Evolutionary conservation across 495 filamentous ascomycete species (phyloP).

Genomic region (Neohortaea acidophila): DNA sequence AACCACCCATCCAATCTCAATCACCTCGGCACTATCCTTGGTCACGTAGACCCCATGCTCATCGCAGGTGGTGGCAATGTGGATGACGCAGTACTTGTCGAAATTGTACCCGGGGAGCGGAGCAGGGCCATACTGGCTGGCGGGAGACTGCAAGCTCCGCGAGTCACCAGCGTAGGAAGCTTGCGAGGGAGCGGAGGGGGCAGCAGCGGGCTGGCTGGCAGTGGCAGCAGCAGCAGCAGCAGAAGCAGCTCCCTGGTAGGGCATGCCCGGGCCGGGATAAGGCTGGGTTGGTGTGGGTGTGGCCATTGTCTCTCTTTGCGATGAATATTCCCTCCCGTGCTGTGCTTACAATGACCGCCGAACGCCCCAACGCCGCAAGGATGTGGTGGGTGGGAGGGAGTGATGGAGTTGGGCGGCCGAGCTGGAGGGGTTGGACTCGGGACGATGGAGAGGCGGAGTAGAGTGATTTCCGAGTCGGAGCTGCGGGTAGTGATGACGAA

Average conservation of each 20-base stretch:
- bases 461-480: too few relatives aligned
- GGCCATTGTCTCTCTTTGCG: slow-evolving; percentile 8
- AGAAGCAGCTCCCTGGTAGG: too few relatives aligned
- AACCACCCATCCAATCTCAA: slow-evolving; percentile 95
- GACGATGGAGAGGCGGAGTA: too few relatives aligned
- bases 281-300: slow-evolving; percentile 11
- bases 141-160: slow-evolving; percentile 2
- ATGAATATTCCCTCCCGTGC: too few relatives aligned
- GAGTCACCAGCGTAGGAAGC: slow-evolving; percentile 3
- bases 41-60: slow-evolving; percentile 99
- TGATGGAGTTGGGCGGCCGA: background rate
- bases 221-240: too few relatives aligned
- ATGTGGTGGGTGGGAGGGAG: background rate
- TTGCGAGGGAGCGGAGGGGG: slow-evolving; percentile 4
- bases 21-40: slow-evolving; percentile 96
- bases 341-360: too few relatives aligned
- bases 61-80: slow-evolving; percentile 96
- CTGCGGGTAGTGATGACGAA: too few relatives aligned
- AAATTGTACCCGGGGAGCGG: slow-evolving; percentile 1
- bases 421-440: background rate
- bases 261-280: slow-evolving; percentile 8
- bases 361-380: slow-evolving; percentile 8
- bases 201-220: background rate
- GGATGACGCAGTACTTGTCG: slow-evolving; percentile 92
- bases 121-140: slow-evolving; percentile 9